Percentiles rank a stretch among this genome's conserved stretches.
Conservation (phyloP, 2,329 filamentous ascomycete genomes). For the Drechslerella dactyloides region DNA sequence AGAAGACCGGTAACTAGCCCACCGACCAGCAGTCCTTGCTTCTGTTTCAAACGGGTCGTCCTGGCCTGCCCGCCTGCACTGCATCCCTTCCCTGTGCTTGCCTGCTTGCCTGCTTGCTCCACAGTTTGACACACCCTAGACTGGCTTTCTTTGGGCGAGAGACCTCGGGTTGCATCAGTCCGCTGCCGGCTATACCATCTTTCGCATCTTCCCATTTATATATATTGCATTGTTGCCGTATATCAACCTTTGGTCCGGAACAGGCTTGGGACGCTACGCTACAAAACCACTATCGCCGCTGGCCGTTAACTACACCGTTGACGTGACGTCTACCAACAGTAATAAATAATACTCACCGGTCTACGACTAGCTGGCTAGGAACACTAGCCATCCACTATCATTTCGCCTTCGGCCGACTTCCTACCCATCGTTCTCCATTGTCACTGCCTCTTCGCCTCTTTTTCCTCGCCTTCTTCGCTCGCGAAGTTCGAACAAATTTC, state of each 20-base stretch:
- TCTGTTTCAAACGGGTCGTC: constrained; percentile 40
- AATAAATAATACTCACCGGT: background rate
- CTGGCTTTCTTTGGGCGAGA: constrained; percentile 5
- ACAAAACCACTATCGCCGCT: background rate
- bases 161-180: constrained; percentile 48
- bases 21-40: constrained; percentile 26
- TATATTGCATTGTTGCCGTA: background rate
- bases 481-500: too few relatives aligned
- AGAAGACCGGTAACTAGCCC: constrained; percentile 28
- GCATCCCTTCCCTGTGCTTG: constrained; percentile 23
- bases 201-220: constrained; percentile 14
- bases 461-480: background rate
- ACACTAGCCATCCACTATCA: background rate
- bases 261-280: background rate
- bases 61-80: constrained; percentile 5
- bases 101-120: constrained; percentile 19
- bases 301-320: background rate
- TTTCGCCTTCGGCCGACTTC: too few relatives aligned
- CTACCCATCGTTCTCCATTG: too few relatives aligned
- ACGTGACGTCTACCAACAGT: background rate
- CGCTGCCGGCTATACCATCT: constrained; percentile 37
- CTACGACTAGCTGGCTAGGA: background rate
- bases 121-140: constrained; percentile 28
- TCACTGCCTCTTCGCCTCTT: background rate
- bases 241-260: background rate